These are phyloP conservation scores for Aureobasidium sp. DNA, from an alignment of 2,329 filamentous ascomycete genomes.

Conservation along the genomic window DNA sequence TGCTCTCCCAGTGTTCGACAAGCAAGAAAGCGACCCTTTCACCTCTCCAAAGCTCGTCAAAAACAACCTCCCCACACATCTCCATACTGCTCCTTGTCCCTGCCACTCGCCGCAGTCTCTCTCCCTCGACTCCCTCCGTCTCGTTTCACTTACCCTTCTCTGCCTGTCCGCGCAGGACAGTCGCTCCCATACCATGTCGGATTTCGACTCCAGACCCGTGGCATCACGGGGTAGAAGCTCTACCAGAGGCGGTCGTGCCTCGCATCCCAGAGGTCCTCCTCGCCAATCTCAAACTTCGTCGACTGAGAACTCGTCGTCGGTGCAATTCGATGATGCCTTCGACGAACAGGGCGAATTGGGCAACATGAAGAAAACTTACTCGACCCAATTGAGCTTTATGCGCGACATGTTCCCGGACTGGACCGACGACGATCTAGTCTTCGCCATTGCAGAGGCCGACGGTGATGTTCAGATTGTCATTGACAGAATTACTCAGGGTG, in stretches of 20 bases:
- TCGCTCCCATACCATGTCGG: constrained; percentile 62
- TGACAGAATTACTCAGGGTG: constrained; percentile 73
- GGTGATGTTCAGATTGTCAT: constrained; percentile 66
- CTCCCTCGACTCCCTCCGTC: neutral
- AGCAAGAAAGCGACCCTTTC: neutral
- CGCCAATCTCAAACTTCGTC: constrained; percentile 54
- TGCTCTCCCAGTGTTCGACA: neutral
- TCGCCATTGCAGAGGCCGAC: constrained; percentile 81
- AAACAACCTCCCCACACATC: neutral
- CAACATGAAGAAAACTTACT: constrained; percentile 85
- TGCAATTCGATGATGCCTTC: constrained; percentile 52
- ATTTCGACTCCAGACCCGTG: constrained; percentile 77
- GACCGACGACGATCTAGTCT: constrained; percentile 91
- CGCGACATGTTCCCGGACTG: constrained; percentile 93
- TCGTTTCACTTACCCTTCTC: constrained; percentile 10
- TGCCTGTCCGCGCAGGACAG: constrained; percentile 13
- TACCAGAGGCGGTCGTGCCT: constrained; percentile 73
- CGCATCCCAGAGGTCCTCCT: constrained; percentile 45
- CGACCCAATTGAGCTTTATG: constrained; percentile 67
- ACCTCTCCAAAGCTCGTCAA: neutral
- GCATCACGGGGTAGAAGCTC: constrained; percentile 84
- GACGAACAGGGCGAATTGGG: constrained; percentile 85
- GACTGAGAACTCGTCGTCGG: constrained; percentile 49
- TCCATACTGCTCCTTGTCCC: neutral
- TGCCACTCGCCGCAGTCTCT: neutral